phyloP scores from a whole-genome alignment of 305 asterid genomes.

The Plantago lanceolata region DNA sequence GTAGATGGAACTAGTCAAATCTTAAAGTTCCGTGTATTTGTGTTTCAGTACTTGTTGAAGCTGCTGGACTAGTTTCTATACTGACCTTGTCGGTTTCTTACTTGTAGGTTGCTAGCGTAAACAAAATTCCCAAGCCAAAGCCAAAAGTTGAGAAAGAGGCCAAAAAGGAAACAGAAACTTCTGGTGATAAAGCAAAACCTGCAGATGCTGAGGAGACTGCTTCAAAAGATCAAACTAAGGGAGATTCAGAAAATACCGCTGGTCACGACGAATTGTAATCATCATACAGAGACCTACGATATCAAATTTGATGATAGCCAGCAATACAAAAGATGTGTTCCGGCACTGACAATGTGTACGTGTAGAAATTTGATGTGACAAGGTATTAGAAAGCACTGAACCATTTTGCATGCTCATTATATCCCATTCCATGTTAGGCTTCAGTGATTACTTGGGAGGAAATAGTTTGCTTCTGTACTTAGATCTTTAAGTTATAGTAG shows the following conservation, averaged over 20 bases:
- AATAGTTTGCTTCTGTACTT: slow-evolving; percentile 2
- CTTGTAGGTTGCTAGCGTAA: slow-evolving; percentile 59
- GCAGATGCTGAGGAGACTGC: slow-evolving; percentile 41
- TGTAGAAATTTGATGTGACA: slow-evolving; percentile 22
- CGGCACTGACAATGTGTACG: slow-evolving; percentile 25
- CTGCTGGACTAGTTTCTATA: no score
- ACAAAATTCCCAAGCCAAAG: slow-evolving; percentile 90
- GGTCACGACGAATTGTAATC: slow-evolving; percentile 72
- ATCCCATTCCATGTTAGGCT: slow-evolving; percentile 19
- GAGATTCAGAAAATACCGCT: slow-evolving; percentile 34
- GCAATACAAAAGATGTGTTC: slow-evolving; percentile 21
- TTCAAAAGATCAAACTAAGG: slow-evolving; percentile 35
- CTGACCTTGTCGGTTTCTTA: not conserved
- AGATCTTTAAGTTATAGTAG: not conserved
- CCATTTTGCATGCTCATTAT: slow-evolving; percentile 39
- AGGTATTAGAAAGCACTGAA: slow-evolving; percentile 31
- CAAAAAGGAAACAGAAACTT: slow-evolving; percentile 48
- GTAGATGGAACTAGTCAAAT: not conserved
- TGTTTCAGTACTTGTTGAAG: no score
- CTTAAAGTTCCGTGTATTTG: not conserved
- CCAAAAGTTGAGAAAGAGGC: slow-evolving; percentile 75
- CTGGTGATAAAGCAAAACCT: slow-evolving; percentile 39
- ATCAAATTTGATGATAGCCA: slow-evolving; percentile 20
- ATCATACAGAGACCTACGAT: slow-evolving; percentile 24
- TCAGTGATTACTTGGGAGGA: slow-evolving; percentile 6